Evolutionary conservation across 306 rosid species (phyloP).

Genomic region (Dryas octopetala): DNA sequence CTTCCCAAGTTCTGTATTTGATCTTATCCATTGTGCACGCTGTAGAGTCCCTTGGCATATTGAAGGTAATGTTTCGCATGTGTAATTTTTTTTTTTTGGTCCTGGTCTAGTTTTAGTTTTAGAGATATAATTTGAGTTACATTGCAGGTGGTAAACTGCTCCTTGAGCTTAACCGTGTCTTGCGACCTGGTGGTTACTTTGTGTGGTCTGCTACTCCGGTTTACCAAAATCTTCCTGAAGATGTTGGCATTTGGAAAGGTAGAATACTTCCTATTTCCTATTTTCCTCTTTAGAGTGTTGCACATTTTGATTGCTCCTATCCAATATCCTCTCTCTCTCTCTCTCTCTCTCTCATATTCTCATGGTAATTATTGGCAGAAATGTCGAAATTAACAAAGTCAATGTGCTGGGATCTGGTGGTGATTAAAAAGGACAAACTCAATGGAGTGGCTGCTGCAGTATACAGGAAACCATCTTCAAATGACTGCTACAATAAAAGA

Average conservation of each 20-base stretch:
- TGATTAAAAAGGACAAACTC: conserved; percentile 54
- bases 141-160: conserved; percentile 76
- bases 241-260: conserved; percentile 79
- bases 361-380: conserved; percentile 40
- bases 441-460: conserved; percentile 75
- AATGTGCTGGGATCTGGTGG: conserved; percentile 83
- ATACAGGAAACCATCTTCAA: conserved; percentile 76
- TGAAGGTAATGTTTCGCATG: conserved; percentile 52
- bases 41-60: conserved; percentile 97
- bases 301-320: conserved; percentile 14
- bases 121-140: conserved; percentile 18
- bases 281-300: conserved; percentile 11
- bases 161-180: conserved; percentile 75
- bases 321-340: conserved; percentile 6
- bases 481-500: conserved; percentile 63
- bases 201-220: conserved; percentile 97
- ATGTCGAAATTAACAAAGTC: conserved; percentile 69
- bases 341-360: not conserved
- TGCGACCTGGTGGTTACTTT: conserved; percentile 92
- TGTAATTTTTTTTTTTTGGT: not conserved
- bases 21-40: conserved; percentile 86
- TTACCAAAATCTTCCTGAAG: conserved; percentile 71
- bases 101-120: conserved; percentile 3
- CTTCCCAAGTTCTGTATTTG: conserved; percentile 74
- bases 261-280: conserved; percentile 11